Base-by-base conservation (phyloP, 805 yeast genomes). In the Candida pseudofarinosa region DNA sequence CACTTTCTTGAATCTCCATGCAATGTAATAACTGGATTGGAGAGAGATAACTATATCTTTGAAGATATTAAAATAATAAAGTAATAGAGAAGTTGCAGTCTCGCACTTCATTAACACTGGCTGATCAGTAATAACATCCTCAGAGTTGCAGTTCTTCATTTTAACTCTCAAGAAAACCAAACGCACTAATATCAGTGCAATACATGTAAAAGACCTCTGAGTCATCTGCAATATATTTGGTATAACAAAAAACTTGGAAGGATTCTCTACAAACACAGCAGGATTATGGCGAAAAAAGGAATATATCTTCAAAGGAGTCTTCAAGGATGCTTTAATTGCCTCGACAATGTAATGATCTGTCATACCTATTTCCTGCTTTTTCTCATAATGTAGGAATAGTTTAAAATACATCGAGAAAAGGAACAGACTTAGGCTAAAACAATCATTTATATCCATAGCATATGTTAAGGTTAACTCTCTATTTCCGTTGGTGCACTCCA, bases 1-100 rank as follows among this genome's bases (percentile, higher is more conserved):
- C 0, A 85, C 83, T 51, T 81, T 82, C 30, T 78, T 69, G 56
- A 83, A 72, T 60, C 85, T 74, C 80, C 83, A 80, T 2, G 88
- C 85, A 54, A 81, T 81, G 44, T 79, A 80, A 54, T 81, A 83
- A 48, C 79, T 71, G 18, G 64, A 68, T 15, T 85, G 77, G 30
- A 84, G 59, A 1, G 59, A 53, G 39, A 18, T 43, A 36, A 55
- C 47, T 44, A 45, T 54, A 18, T 33, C 36, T 14, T 16, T n/a
- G 12, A 16, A 16, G n/a, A n/a, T 16, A 12, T 16, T 33, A 16
- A 33, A 16, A 8, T 18, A 33, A 6, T 4, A 16, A 16, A 16
- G 18, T 12, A 33, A 18, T 33, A 33, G 18, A 8, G 8, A 33
- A 33, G 15, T 33, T 14, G 19, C 16, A 14, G 13, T 3, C 18